Percentiles rank a stretch among this genome's conserved stretches.
phyloP scores from a whole-genome alignment of 1,284 basidiomycete genomes.

The Trichosporon sp. region DNA sequence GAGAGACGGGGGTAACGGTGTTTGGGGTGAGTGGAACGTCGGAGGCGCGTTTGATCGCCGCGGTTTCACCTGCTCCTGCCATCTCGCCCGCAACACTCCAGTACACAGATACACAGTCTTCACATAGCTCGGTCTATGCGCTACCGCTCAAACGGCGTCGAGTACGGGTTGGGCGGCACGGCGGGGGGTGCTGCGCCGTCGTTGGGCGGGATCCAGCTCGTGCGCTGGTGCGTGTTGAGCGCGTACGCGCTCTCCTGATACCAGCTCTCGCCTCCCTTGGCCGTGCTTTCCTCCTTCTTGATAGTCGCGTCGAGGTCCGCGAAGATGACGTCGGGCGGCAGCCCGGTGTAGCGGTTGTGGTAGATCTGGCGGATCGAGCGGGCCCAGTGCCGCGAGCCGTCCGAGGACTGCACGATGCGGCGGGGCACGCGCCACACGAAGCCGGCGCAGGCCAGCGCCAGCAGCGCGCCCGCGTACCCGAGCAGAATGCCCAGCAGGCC shows the following conservation, averaged over 20 bases:
- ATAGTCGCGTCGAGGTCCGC: not conserved
- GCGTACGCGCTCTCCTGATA: conserved; percentile 2
- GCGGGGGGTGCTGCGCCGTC: not conserved
- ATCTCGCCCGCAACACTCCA: not conserved
- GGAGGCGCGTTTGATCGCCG: not conserved
- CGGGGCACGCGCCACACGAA: not conserved
- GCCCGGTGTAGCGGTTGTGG: not conserved
- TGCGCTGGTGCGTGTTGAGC: not conserved
- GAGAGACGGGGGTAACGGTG: not conserved
- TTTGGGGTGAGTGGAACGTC: not conserved
- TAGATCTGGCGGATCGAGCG: conserved; percentile 1
- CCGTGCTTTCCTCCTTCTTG: not conserved
- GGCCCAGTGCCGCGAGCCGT: not conserved
- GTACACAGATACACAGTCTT: not conserved
- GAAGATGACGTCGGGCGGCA: not conserved
- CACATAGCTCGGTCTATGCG: not conserved
- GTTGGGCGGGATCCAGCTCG: not conserved
- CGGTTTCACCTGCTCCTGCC: not conserved
- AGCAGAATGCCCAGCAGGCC: not conserved
- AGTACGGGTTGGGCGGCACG: not conserved
- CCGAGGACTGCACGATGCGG: not conserved
- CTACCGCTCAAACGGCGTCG: not conserved
- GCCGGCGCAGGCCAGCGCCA: not conserved
- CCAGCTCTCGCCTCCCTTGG: not conserved
- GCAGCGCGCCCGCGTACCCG: not conserved